Evolutionary conservation across 192 early-diverging fungal genomes (phyloP).

Genomic region (Coemansia guatemalensis): DNA sequence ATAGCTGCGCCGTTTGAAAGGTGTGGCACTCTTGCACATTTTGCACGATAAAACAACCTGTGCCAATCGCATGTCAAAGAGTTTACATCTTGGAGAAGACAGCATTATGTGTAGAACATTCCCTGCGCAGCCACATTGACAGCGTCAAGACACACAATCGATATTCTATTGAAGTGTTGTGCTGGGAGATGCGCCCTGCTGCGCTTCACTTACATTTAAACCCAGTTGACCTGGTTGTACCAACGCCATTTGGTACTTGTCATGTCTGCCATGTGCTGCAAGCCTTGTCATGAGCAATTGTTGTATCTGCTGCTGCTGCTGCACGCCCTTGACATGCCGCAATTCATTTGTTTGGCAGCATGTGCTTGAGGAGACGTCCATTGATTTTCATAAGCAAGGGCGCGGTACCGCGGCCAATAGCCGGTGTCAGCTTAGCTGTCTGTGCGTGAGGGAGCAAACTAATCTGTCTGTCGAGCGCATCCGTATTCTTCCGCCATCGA

Average conservation of each 20-base stretch:
- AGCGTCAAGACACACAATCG: not conserved
- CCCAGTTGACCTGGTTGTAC: not conserved
- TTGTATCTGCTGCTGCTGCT: not conserved
- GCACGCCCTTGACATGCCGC: not conserved
- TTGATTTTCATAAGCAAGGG: not conserved
- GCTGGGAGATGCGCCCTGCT: not conserved
- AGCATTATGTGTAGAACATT: not conserved
- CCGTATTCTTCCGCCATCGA: not conserved
- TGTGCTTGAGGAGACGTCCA: not conserved
- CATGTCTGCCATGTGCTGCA: not conserved
- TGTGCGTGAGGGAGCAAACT: not conserved
- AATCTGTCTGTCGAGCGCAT: not conserved
- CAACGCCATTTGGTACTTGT: not conserved
- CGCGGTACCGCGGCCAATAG: not conserved
- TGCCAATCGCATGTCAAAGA: not conserved
- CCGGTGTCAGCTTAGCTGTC: not conserved
- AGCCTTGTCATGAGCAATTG: not conserved
- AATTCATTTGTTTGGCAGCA: not conserved
- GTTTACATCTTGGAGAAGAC: not conserved
- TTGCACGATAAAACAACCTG: not conserved
- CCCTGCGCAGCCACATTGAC: not conserved
- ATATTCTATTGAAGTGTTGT: not conserved
- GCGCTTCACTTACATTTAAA: not conserved
- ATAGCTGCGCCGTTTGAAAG: conserved; percentile 6
- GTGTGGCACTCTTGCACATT: not conserved